Percentiles rank a stretch among this genome's conserved stretches.
Evolutionary conservation across 208 protist genomes (phyloP).

Genomic region (Acanthamoeba royreba): DNA sequence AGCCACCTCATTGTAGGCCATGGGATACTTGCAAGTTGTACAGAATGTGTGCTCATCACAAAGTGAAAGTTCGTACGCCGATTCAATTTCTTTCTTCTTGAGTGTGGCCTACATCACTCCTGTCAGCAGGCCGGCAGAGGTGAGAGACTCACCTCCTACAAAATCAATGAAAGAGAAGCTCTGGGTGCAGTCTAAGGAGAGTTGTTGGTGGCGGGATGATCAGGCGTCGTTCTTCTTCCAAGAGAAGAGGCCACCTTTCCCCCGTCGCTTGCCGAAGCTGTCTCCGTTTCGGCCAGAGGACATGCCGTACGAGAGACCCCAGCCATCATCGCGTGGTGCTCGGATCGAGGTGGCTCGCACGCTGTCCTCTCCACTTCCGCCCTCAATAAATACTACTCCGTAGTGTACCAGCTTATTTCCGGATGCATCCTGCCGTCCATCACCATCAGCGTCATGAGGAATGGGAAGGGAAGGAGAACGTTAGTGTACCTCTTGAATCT

Average conservation of each 20-base stretch:
- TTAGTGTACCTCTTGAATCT: not conserved
- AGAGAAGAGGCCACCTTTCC: not conserved
- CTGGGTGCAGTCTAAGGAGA: too few species aligned
- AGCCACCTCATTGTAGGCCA: too few species aligned
- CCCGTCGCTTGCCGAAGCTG: not conserved
- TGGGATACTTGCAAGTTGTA: too few species aligned
- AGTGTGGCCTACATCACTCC: too few species aligned
- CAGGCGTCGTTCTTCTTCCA: not conserved
- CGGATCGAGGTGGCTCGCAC: not conserved
- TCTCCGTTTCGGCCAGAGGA: not conserved
- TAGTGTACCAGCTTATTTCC: not conserved
- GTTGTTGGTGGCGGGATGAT: too few species aligned
- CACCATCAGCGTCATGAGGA: not conserved
- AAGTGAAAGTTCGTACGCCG: too few species aligned
- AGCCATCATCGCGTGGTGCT: not conserved
- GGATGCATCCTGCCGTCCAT: not conserved
- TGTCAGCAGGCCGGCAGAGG: too few species aligned
- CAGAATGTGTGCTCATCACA: too few species aligned
- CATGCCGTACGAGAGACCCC: not conserved
- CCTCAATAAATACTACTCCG: not conserved
- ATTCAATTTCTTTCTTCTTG: too few species aligned
- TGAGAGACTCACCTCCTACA: too few species aligned
- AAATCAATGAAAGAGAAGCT: too few species aligned
- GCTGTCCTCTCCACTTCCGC: not conserved
- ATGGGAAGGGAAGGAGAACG: not conserved